Evolutionary conservation across 2,329 filamentous ascomycete species (phyloP), one percentile per base, ranked within the genome.

Genomic region (Dothistroma pini): DNA sequence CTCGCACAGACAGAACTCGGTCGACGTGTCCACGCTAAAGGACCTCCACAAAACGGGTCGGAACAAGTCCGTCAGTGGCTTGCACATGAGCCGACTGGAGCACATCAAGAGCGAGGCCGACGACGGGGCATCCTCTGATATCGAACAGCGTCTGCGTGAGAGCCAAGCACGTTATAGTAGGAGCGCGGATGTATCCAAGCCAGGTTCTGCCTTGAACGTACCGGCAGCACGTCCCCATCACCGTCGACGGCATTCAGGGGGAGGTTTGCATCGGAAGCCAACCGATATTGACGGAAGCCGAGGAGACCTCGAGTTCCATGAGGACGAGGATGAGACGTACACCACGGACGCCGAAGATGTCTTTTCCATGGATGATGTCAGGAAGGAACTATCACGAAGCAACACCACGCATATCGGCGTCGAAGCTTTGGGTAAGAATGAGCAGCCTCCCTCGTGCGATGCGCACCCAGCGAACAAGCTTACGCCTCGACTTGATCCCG

Each of bases 271-370:
- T 61, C 88, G 89, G 70, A 89, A 90, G 25, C 75, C 77, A 9
- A 80, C 84, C 59, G 89, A 91, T 64, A 88, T 96, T 7, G 81
- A 83, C 52, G 76, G 71, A 25, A 81, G 84, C 10, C 82, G 89
- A 56, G 89, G 91, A n/a, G 84, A 90, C 64, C 81, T 97, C n/a
- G 88, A 96, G 73, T 96, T 93, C 68, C 93, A 89, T 69, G 92
- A 96, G 70, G 90, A 96, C 68, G 60, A 63, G 44, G 60, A 68
- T 22, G 91, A 93, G 31, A 91, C 93, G 22, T 93, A 96, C 70
- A 86, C 87, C 48, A 90, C 86, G 1, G 92, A 93, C 75, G 88
- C 87, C 66, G 88, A 90, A 66, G 82, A 84, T 35, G 85, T 88
- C 7, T 90, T 90, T 68, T 71, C 82, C 1, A 89, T 89, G 86